Base-by-base conservation (phyloP, 257 asterid species). In the Fraxinus anomala region DNA sequence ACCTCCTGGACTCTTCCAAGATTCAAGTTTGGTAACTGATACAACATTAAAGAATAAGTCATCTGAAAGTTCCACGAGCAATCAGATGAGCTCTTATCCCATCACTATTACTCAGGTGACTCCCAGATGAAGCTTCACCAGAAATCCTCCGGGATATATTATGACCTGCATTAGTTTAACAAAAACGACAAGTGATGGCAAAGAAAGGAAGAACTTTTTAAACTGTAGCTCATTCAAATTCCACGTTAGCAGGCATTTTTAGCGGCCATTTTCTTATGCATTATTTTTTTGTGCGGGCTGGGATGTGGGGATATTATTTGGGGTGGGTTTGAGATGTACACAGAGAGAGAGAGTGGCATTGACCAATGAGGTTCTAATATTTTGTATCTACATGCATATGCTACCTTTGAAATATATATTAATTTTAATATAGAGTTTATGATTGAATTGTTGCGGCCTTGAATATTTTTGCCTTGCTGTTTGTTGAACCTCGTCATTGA, bases 1-100 rank as follows among this genome's bases (percentile, higher is more conserved):
- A 0, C 89, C 97, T 1, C 98, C 98, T 1, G 98, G 97, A 68
- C 88, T 86, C 83, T 89, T 84, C 34, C 89, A 88, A 76, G 92
- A 77, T 80, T 83, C 97, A 24, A 87, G 85, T 16, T 82, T 40
- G 71, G 37, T 40, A 44, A 75, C 83, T 74, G 79, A 86, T 21
- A 74, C 24, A 33, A 66, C 7, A 4, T 82, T 87, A 2, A 89
- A 89, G 85, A 81, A 78, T 75, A 88, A 90, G 78, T 85, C 79
- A 23, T 82, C 92, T 9, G 93, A 77, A 70, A 80, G 88, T 79
- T 89, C 93, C 40, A 74, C 91, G 21, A 89, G 91, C 85, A 74
- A 79, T 47, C 92, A 81, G 68, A 82, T 85, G 88, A 91, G 88
- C 85, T 88, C 91, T 71, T 86, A 70, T 42, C 83, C 95, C 70